A percentile compares a stretch with the other conserved stretches of the same genome.
These are phyloP conservation scores for Dryadomyces quercus-mongolicae DNA, from an alignment of 2,329 filamentous ascomycete species.

Conservation along the genomic window DNA sequence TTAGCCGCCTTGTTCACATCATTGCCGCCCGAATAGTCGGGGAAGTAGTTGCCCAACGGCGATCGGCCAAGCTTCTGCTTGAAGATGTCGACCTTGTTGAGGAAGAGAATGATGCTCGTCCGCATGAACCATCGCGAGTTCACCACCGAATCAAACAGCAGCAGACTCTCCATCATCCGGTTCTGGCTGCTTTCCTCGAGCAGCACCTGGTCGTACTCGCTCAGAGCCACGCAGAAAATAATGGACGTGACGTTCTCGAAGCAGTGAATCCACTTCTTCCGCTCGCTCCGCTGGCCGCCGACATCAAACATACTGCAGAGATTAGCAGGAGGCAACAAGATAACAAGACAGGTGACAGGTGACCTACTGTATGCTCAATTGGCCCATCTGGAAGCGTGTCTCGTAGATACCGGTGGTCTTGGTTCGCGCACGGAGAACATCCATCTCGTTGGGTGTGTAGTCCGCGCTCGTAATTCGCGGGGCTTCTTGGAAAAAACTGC, in stretches of 20 bases:
- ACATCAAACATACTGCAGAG: constrained; percentile 92
- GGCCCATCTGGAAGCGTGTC: constrained; percentile 96
- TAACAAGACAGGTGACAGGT: neutral
- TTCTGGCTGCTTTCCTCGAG: constrained; percentile 98
- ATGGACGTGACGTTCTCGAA: constrained; percentile 99
- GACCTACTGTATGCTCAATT: constrained; percentile 91
- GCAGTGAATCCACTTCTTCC: constrained; percentile 99
- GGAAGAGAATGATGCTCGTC: constrained; percentile 94
- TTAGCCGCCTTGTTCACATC: constrained; percentile 98
- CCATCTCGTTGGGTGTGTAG: constrained; percentile 87
- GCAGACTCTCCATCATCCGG: constrained; percentile 97
- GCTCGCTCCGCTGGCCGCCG: constrained; percentile 88
- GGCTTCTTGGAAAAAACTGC: constrained; percentile 91
- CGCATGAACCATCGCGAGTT: constrained; percentile 99
- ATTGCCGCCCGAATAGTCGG: constrained; percentile 93
- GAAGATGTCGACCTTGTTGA: constrained; percentile 99
- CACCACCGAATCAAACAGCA: constrained; percentile 95
- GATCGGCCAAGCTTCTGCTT: constrained; percentile 85
- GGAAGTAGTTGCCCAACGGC: constrained; percentile 89
- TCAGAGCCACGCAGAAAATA: constrained; percentile 96
- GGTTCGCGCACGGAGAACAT: constrained; percentile 87
- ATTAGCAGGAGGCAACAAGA: neutral
- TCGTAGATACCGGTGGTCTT: constrained; percentile 99
- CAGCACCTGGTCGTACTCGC: constrained; percentile 95
- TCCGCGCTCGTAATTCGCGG: constrained; percentile 70